phyloP scores from a whole-genome alignment of 352 stramenopile species.

The Pythium dissotocum region DNA sequence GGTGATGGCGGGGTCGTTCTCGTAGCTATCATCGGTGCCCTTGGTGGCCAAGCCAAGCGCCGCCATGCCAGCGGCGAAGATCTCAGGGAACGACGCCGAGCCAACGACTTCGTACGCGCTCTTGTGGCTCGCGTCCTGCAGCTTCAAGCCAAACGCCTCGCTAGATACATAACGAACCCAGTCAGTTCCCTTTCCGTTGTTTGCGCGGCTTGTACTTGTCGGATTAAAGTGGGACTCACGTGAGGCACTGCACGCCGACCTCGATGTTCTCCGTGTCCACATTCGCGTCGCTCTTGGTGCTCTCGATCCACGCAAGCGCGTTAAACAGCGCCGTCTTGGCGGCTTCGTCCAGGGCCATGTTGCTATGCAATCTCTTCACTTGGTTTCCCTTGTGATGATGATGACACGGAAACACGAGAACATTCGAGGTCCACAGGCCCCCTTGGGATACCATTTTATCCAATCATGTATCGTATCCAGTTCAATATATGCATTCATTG shows the following conservation, averaged over 20 bases:
- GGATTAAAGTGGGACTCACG: conserved; percentile 31
- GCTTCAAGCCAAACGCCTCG: conserved; percentile 69
- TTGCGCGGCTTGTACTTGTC: background rate
- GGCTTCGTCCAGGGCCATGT: conserved; percentile 35
- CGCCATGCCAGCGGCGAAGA: conserved; percentile 71
- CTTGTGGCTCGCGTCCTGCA: conserved; percentile 60
- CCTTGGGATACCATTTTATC: background rate
- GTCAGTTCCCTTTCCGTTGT: background rate
- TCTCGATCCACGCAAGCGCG: conserved; percentile 69
- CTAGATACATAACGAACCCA: conserved; percentile 24
- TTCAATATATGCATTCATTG: background rate
- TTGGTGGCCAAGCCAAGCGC: conserved; percentile 53
- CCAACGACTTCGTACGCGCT: conserved; percentile 46
- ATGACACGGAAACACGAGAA: conserved; percentile 7
- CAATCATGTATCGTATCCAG: background rate
- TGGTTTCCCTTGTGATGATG: conserved; percentile 7
- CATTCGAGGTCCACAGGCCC: background rate
- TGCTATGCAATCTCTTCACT: conserved; percentile 1
- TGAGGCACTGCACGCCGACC: conserved; percentile 62
- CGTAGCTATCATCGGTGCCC: conserved; percentile 27
- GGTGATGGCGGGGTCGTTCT: conserved; percentile 67
- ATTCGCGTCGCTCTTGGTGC: conserved; percentile 52
- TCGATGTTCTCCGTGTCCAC: conserved; percentile 70
- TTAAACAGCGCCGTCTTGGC: conserved; percentile 68
- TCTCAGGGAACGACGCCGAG: conserved; percentile 54